Conservation (phyloP, 495 filamentous ascomycete species). For the Aspergillus leporis region DNA sequence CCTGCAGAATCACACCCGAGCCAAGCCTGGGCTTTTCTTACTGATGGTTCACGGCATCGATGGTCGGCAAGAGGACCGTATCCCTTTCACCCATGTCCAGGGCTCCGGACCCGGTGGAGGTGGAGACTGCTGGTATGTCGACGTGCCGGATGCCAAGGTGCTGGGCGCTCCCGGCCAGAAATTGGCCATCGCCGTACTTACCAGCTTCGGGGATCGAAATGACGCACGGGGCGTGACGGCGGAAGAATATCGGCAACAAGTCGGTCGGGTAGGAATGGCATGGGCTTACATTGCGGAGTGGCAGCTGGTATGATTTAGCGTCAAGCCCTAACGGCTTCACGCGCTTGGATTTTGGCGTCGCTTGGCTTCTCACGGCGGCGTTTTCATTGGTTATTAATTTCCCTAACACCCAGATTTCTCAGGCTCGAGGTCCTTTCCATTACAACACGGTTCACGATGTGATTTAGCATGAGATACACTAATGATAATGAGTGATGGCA, state of each 20-base stretch:
- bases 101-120: conserved; percentile 51
- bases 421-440: neutral
- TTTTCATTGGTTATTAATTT: conserved; percentile 1
- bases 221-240: conserved; percentile 68
- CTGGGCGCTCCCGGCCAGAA: conserved; percentile 71
- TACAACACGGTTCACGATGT: neutral
- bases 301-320: conserved; percentile 55
- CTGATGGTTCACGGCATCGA: conserved; percentile 65
- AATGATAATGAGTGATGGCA: conserved; percentile 7
- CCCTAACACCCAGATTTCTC: neutral
- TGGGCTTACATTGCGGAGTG: conserved; percentile 66
- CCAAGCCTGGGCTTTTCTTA: conserved; percentile 63
- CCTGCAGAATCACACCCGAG: conserved; percentile 59
- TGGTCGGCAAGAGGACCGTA: conserved; percentile 64
- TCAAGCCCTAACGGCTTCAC: neutral
- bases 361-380: neutral
- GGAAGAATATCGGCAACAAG: conserved; percentile 62
- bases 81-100: conserved; percentile 52
- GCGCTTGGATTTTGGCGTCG: conserved; percentile 1
- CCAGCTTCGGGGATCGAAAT: conserved; percentile 56
- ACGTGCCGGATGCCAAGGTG: conserved; percentile 59
- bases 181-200: conserved; percentile 61
- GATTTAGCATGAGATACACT: neutral
- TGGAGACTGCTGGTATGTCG: conserved; percentile 75
- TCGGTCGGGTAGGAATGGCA: conserved; percentile 59